Base-by-base conservation (phyloP, 495 filamentous ascomycete genomes). In the Penicillium soppii region DNA sequence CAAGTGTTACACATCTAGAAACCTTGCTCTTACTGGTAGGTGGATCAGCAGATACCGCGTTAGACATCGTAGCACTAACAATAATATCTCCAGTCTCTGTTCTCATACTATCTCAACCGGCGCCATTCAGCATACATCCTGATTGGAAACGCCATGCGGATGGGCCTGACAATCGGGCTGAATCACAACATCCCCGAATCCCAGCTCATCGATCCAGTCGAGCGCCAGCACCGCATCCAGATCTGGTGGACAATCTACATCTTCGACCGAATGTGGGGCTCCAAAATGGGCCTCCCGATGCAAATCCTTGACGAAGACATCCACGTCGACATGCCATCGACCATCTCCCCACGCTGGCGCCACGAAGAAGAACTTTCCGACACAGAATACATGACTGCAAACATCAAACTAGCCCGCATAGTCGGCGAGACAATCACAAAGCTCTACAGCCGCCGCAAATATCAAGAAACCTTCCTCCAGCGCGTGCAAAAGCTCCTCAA, bases 171-270 rank as follows among this genome's bases (percentile, higher is more conserved):
- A 17, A 75, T 74, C 12, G 74, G 74, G 3, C 39, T 77, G 16
- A 75, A 77, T 49, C 72, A 75, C 48, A 75, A 75, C 33, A 71
- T 77, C 36, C 67, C 72, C 19, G 71, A 75, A 47, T 67, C 69
- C n/a, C 73, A 77, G 49, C 60, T 71, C 19, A 74, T 74, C 25
- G 72, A 74, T 39, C 66, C 71, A 0, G 66, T 71, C 0, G 70
- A 73, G 43, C 65, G 72, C 13, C 69, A 77, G 44, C 73, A 77
- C 38, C 72, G 73, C 7, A 62, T 75, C 22, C 58, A 70, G 30
- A 69, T 75, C 21, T 75, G 72, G 72, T 75, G 72, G 72, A 74
- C 72, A 17, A 71, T 75, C 37, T 77, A 77, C 53, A 73, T 73
- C 26, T 75, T 77, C 46, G 72, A 77, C 44, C 68, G 72, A 25